Base-by-base conservation (phyloP, 1,284 basidiomycete genomes). In the Xerocomus nothofagi region DNA sequence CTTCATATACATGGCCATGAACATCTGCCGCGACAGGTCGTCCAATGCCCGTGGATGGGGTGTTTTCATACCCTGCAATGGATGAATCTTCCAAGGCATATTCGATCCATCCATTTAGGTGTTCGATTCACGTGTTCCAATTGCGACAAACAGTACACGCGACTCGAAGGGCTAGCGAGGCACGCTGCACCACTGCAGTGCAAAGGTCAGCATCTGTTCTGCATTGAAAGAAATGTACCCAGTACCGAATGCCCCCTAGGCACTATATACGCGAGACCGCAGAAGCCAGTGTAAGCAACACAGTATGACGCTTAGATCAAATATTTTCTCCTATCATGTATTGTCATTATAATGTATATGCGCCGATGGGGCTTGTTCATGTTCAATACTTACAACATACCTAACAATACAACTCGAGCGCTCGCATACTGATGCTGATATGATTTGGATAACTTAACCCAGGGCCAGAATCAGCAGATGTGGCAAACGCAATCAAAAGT, bases 31-130 rank as follows among this genome's bases (percentile, higher is more conserved):
- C 26, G 26, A 10, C 26, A 26, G 26, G 10, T 26, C 10, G 26
- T 26, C 10, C 26, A 26, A 10, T 26, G 26, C 8, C 26, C 26
- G 3, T 26, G 26, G 26, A 26, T 9, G 8, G 26, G 26, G 26
- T 26, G 26, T 26, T 26, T 10, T 8, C 26, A 26, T 26, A 26
- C 17, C 18, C 17, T 47, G 20, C 26, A 37, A 29, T 47, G 50
- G 55, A 48, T 45, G 42, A 58, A 47, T 11, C 43, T 52, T 2
- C 38, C 47, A 8, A 56, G 57, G 31, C 52, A 56, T 11, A 42
- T 60, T 23, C 51, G 26, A 18, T 47, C 44, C 4, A 18, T 53
- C 29, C 48, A 55, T 29, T 26, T 26, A 8, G 45, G 46, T n/a
- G 24, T 59, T 31, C 42, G 47, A 18, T 45, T 57, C 18, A 24